Evolutionary conservation across 1,284 basidiomycete species (phyloP).

Genomic region (Garcileccinum viscosum): DNA sequence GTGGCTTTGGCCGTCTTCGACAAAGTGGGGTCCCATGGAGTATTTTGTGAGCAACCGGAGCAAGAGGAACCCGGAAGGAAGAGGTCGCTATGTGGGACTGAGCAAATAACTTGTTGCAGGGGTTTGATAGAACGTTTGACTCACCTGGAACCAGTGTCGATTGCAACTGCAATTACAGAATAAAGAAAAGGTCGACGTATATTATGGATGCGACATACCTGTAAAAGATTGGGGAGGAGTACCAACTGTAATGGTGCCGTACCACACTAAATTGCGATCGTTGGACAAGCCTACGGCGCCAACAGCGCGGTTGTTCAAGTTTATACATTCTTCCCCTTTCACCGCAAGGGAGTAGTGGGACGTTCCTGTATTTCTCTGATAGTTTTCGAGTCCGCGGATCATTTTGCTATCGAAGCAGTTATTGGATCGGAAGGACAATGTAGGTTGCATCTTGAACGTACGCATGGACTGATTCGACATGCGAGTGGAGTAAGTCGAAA

Average conservation of each 20-base stretch:
- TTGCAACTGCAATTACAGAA: not conserved
- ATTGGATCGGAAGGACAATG: not conserved
- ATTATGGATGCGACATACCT: not conserved
- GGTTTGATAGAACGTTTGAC: not conserved
- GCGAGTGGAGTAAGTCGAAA: not conserved
- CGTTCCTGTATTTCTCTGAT: not conserved
- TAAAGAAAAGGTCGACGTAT: not conserved
- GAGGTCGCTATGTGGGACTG: not conserved
- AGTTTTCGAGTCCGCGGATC: not conserved
- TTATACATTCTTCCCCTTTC: not conserved
- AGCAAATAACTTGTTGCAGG: not conserved
- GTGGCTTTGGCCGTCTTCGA: not conserved
- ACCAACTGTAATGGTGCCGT: not conserved
- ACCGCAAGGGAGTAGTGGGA: not conserved
- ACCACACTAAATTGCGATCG: too few relatives aligned
- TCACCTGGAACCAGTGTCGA: not conserved
- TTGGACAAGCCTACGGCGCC: not conserved
- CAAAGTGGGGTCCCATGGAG: not conserved
- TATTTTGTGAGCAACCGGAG: not conserved
- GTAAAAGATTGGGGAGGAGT: not conserved
- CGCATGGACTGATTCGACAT: not conserved
- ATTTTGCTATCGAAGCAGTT: not conserved
- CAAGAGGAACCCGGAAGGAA: not conserved
- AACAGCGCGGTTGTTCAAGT: not conserved
- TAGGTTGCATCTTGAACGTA: not conserved